Evolutionary conservation across 2,329 filamentous ascomycete genomes (phyloP).

Genomic region (Hymenoscyphus fraxineus): DNA sequence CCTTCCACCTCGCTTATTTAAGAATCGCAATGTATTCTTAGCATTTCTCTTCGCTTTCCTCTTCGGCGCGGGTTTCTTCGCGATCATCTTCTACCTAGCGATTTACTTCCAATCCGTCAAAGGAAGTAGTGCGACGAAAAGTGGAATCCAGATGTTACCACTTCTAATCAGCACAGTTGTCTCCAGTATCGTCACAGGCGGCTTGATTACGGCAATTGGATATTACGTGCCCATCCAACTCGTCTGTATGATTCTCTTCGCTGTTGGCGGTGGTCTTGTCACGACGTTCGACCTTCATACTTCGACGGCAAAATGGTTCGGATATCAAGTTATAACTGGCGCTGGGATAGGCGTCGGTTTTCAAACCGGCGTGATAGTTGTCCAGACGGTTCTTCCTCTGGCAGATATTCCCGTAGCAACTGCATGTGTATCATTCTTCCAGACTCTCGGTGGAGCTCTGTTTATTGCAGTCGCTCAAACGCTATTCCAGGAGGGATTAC

Average conservation of each 20-base stretch:
- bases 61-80: constrained; percentile 30
- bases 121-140: constrained; percentile 39
- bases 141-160: constrained; percentile 43
- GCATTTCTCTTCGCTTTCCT: constrained; percentile 25
- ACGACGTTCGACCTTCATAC: constrained; percentile 41
- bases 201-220: constrained; percentile 38
- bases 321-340: constrained; percentile 54
- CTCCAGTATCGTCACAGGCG: constrained; percentile 40
- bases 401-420: constrained; percentile 49
- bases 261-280: constrained; percentile 42
- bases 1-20: constrained; percentile 38
- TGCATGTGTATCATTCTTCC: constrained; percentile 56
- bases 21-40: constrained; percentile 23
- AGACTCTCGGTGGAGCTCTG: constrained; percentile 62
- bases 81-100: constrained; percentile 33
- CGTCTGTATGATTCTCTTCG: constrained; percentile 36
- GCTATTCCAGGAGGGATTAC: constrained; percentile 62
- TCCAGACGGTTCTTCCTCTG: constrained; percentile 49
- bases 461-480: constrained; percentile 63
- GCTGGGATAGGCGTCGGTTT: constrained; percentile 38
- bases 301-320: constrained; percentile 49
- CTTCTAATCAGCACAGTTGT: constrained; percentile 41
- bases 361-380: constrained; percentile 30
- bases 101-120: constrained; percentile 37
- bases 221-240: constrained; percentile 46